Base-by-base conservation (phyloP, 2,329 filamentous ascomycete species). In the Diaporthe eres region DNA sequence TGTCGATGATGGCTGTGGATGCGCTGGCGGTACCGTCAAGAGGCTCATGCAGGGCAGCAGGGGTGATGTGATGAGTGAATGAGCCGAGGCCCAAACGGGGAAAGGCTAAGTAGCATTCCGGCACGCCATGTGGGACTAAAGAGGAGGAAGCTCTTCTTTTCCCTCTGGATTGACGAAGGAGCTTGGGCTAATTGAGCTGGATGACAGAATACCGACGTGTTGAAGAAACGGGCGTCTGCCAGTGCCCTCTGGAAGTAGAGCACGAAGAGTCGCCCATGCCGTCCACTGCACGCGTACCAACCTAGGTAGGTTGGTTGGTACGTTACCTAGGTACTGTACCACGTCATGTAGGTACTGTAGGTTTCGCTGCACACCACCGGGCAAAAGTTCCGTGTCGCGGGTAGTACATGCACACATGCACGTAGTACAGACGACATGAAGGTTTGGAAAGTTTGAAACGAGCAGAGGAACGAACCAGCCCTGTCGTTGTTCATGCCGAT, bases 401-500 rank as follows among this genome's bases (percentile, higher is more conserved):
- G 57, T 71, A 34, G 65, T 28, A 74, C 72, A 68, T 42, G 61
- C 42, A 57, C 42, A 34, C 28, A 22, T 34, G 10, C n/a, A 39
- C 31, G 34, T 34, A 57, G 49, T 58, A 37, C 22, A 57, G 37
- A 71, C 37, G 39, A 49, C 31, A 49, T 51, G 55, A 42, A 42
- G 55, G 60, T 73, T 65, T 39, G 44, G 47, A 55, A 55, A 9
- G 65, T 42, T 70, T 72, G 71, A 72, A 63, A 73, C 71, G 47
- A 44, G 55, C 47, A 72, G 71, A 51, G 57, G 44, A 49, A 60
- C 47, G 70, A 72, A 39, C 37, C 7, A 37, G 34, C 31, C 65
- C 53, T 55, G 65, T 65, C 65, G 65, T 65, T 63, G 47, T 53
- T 58, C 25, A 53, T 63, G 74, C 74, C 67, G 67, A 70, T 75